phyloP scores from a whole-genome alignment of 1,284 basidiomycete species.

The Lignosus rhinocerotis region DNA sequence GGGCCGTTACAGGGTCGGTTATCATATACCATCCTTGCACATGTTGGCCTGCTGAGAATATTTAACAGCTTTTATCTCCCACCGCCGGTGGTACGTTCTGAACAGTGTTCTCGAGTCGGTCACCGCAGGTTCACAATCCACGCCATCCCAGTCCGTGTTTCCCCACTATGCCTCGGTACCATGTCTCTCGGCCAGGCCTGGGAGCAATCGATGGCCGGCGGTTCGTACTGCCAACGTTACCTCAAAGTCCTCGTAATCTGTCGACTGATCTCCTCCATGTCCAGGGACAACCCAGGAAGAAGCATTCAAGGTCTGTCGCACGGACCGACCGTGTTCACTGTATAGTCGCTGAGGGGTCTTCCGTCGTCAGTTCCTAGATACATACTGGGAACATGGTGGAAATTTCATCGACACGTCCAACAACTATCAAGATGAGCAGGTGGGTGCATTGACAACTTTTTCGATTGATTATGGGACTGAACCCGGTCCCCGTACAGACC shows the following conservation, averaged over 20 bases:
- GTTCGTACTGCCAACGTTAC: background rate
- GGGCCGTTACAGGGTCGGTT: conserved; percentile 8
- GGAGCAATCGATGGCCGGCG: conserved; percentile 3
- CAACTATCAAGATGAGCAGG: conserved; percentile 34
- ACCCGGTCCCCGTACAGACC: conserved; percentile 5
- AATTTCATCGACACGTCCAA: conserved; percentile 38
- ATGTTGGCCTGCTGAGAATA: background rate
- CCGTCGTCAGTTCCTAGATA: conserved; percentile 32
- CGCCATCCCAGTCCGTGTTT: conserved; percentile 9
- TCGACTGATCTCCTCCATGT: background rate
- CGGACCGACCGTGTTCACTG: too few relatives aligned
- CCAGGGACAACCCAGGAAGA: conserved; percentile 5
- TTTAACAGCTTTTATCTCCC: background rate
- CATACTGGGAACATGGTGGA: conserved; percentile 33
- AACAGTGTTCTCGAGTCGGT: too few relatives aligned
- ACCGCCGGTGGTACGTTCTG: background rate
- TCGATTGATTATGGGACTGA: background rate
- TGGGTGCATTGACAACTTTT: background rate
- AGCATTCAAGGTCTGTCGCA: conserved; percentile 5
- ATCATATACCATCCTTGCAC: background rate
- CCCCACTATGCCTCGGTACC: conserved; percentile 15
- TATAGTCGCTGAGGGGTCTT: background rate
- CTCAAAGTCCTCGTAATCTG: background rate
- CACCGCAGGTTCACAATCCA: background rate
- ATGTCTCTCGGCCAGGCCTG: conserved; percentile 18